Base-by-base conservation (phyloP, 257 asterid species). In the Eustoma russellianum region DNA sequence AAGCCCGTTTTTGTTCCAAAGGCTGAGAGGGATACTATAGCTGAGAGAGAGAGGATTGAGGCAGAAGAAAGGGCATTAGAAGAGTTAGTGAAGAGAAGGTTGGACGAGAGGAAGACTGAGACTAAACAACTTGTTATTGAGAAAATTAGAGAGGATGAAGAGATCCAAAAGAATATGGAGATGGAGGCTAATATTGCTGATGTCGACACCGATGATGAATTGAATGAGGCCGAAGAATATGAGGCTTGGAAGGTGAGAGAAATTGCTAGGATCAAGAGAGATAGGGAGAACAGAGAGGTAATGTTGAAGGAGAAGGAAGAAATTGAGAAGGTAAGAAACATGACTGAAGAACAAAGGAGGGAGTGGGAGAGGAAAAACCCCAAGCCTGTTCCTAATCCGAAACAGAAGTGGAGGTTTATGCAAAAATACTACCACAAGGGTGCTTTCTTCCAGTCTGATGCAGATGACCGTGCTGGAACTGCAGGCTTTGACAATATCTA, bases 331-430 rank as follows among this genome's bases (percentile, higher is more conserved):
- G 86, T 92, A 44, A 75, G 98, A 65, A 91, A 83, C 74, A 91
- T 91, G 98, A 84, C 95, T 0, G 96, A 88, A 69, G 97, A 92
- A 67, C 94, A 92, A 82, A 73, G 95, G 74, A 77, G 88, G 61
- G 95, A 92, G 72, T 92, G 93, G 94, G 98, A 92, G 70, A 88
- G 96, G 81, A 92, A 77, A 82, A 92, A 92, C 68, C 95, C 91
- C 0, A 92, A 74, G 59, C 73, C 84, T 56, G 58, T 70, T 48
- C 38, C 69, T 2, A 56, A 66, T 49, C 3, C 70, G 46, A 88
- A 92, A 71, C 74, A 68, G 50, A 92, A 85, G 51, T 85, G 94
- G 95, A 76, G 76, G 53, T 92, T 88, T 67, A 92, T 92, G 98
- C 97, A 88, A 86, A 92, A 88, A 64, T 92, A 92, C 77, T 92